These are phyloP conservation scores for Colletotrichum australisinense DNA, from an alignment of 2,329 filamentous ascomycete species.

Conservation along the genomic window DNA sequence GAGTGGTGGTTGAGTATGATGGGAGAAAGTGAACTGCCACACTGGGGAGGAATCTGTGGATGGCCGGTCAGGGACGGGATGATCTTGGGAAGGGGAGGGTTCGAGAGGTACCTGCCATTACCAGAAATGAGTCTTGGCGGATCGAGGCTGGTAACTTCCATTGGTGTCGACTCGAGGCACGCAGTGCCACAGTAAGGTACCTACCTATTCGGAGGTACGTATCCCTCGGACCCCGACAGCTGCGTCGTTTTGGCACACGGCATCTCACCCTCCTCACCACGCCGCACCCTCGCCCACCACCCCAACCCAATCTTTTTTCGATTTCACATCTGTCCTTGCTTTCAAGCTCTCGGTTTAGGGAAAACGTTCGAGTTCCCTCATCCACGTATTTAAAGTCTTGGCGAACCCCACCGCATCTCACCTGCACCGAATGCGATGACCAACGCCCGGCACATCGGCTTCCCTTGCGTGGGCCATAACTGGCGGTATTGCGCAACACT, in stretches of 20 bases:
- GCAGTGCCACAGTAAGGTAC: background rate
- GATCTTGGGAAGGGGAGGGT: background rate
- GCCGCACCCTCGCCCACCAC: background rate
- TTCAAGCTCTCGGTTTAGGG: background rate
- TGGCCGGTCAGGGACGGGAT: background rate
- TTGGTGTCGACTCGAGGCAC: background rate
- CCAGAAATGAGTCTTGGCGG: background rate
- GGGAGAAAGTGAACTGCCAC: background rate
- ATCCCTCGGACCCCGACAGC: slow-evolving; percentile 14
- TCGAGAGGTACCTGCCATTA: background rate
- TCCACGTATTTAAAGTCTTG: slow-evolving; percentile 10
- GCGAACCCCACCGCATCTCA: slow-evolving; percentile 1
- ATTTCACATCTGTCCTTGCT: background rate
- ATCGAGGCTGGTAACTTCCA: background rate
- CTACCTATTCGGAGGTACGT: slow-evolving; percentile 1
- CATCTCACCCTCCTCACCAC: background rate
- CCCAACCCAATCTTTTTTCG: background rate
- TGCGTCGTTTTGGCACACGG: background rate
- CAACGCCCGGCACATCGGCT: slow-evolving; percentile 27
- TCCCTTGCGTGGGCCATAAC: slow-evolving; percentile 30
- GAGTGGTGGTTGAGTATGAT: no score
- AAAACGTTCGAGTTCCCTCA: background rate
- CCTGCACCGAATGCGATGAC: background rate
- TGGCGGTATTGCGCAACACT: slow-evolving; percentile 33
- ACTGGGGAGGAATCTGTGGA: background rate